phyloP scores from a whole-genome alignment of 768 basidiomycete species.

The Suillus paluster region DNA sequence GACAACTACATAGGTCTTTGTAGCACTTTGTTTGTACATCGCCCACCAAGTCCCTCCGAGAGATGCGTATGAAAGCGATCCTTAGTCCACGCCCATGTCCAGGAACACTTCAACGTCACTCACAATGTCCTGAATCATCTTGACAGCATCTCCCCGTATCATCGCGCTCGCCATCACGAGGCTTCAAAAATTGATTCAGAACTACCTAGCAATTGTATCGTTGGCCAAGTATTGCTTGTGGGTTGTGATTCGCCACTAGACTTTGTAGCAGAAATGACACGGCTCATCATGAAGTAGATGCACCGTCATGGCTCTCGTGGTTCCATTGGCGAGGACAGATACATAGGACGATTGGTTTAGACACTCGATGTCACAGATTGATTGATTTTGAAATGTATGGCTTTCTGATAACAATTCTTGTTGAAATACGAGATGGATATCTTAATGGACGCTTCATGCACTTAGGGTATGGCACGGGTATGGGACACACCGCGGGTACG shows the following conservation, averaged over 20 bases:
- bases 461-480: too few species aligned
- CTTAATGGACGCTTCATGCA: constrained; percentile 40
- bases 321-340: constrained; percentile 37
- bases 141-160: constrained; percentile 43
- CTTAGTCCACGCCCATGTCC: constrained; percentile 19
- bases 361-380: constrained; percentile 29
- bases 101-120: constrained; percentile 8
- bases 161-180: constrained; percentile 30
- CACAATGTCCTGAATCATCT: constrained; percentile 22
- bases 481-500: too few species aligned
- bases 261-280: neutral
- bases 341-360: constrained; percentile 32
- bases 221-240: constrained; percentile 45
- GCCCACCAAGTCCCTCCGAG: neutral
- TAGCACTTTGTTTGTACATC: neutral
- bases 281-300: constrained; percentile 27
- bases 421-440: constrained; percentile 38
- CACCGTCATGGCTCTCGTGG: constrained; percentile 40
- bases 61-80: neutral
- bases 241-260: constrained; percentile 3
- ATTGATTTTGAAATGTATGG: neutral
- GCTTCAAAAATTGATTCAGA: constrained; percentile 26
- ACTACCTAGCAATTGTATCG: constrained; percentile 42
- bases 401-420: neutral
- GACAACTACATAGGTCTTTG: neutral